These are phyloP conservation scores for Pontederia crassipes DNA, from an alignment of 176 grass and related monocot genomes.

Conservation along the genomic window DNA sequence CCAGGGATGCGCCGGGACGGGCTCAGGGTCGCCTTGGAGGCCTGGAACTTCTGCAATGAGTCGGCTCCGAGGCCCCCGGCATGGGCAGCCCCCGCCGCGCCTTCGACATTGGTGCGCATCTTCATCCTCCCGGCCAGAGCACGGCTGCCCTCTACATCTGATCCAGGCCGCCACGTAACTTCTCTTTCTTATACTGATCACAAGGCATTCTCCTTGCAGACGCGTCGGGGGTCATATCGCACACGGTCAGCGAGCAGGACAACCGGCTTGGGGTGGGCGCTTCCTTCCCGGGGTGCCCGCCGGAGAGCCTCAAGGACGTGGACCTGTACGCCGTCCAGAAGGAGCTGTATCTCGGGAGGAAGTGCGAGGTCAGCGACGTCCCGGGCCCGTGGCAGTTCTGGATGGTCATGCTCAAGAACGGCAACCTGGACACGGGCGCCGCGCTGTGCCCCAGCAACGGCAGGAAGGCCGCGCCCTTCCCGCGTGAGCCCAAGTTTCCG, in stretches of 20 bases:
- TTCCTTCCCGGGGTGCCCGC: slow-evolving; percentile 16
- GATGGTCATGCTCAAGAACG: slow-evolving; percentile 99
- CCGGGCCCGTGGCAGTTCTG: slow-evolving; percentile 72
- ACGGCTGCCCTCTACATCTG: not conserved
- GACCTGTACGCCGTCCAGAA: slow-evolving; percentile 58
- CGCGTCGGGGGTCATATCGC: slow-evolving; percentile 25
- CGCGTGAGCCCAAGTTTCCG: slow-evolving; percentile 47
- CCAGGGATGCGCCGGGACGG: slow-evolving; percentile 75
- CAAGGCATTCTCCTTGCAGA: slow-evolving; percentile 18
- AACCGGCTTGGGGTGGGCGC: slow-evolving; percentile 47
- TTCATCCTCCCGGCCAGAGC: not conserved
- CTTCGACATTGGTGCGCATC: slow-evolving; percentile 51
- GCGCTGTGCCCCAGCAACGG: slow-evolving; percentile 63
- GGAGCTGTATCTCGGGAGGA: slow-evolving; percentile 69
- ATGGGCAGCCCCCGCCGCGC: slow-evolving; percentile 88
- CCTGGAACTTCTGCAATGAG: slow-evolving; percentile 98
- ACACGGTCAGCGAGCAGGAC: slow-evolving; percentile 54
- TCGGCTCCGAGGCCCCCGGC: slow-evolving; percentile 51
- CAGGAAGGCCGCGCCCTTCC: slow-evolving; percentile 42
- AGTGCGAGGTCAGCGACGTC: slow-evolving; percentile 46
- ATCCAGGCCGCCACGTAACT: not conserved
- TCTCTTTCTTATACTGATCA: not conserved
- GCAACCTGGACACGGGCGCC: slow-evolving; percentile 71
- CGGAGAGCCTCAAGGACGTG: slow-evolving; percentile 17
- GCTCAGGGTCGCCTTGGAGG: slow-evolving; percentile 71